Percentiles rank a stretch among this genome's conserved stretches.
phyloP scores from a whole-genome alignment of 768 basidiomycete species.

The Russula brevipes region DNA sequence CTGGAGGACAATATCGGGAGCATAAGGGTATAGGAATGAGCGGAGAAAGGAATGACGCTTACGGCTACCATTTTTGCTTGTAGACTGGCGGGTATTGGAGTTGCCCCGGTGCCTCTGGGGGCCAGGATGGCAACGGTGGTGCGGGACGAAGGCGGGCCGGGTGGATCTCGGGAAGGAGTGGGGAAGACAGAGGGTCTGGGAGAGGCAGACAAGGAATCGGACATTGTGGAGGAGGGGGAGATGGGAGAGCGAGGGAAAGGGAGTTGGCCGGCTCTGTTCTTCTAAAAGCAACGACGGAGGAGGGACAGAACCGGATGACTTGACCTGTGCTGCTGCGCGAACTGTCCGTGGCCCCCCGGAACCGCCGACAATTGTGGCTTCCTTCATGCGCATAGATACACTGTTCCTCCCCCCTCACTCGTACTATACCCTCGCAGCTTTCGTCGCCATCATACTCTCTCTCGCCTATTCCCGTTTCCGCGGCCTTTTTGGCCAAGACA shows the following conservation, averaged over 20 bases:
- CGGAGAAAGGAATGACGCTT: conserved; percentile 29
- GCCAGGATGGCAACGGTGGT: conserved; percentile 42
- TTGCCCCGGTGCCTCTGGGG: conserved; percentile 40
- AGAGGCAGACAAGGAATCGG: conserved; percentile 27
- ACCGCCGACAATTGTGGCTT: not conserved
- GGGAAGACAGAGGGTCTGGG: conserved; percentile 18
- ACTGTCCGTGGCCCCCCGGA: not conserved
- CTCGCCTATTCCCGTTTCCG: conserved; percentile 29
- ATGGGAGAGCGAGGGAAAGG: conserved; percentile 12
- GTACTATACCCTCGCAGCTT: conserved; percentile 4
- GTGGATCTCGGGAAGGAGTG: conserved; percentile 23
- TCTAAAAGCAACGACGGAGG: conserved; percentile 16
- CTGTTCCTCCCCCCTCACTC: not conserved
- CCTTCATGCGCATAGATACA: not conserved
- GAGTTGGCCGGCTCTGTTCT: not conserved
- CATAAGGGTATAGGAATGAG: not conserved
- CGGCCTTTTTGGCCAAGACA: conserved; percentile 24
- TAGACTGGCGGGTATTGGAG: conserved; percentile 81
- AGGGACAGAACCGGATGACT: conserved; percentile 1
- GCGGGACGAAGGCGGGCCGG: conserved; percentile 25
- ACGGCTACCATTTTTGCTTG: conserved; percentile 95
- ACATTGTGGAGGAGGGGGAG: conserved; percentile 27
- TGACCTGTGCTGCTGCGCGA: not conserved
- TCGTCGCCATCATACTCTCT: conserved; percentile 30
- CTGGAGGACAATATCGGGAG: conserved; percentile 32